Conservation (phyloP, 257 asterid species). For the Solanum corneliomulleri region DNA sequence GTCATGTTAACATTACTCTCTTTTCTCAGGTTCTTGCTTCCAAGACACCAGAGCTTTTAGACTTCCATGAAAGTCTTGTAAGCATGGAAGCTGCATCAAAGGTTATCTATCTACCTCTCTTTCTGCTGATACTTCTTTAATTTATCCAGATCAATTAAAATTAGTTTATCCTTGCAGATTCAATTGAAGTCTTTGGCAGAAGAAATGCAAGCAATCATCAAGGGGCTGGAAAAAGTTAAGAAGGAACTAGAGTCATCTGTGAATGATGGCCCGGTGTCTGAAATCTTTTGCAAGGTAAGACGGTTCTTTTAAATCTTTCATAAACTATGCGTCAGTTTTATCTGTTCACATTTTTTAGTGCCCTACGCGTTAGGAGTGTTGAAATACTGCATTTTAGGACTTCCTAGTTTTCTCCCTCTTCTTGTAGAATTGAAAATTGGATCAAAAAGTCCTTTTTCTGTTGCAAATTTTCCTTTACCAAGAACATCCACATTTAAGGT, state of each 20-base stretch:
- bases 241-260: slow-evolving; percentile 79
- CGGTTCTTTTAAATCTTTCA: slow-evolving; percentile 1
- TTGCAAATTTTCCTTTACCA: not conserved
- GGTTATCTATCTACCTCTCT: slow-evolving; percentile 24
- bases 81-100: slow-evolving; percentile 87
- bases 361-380: not conserved
- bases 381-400: not conserved
- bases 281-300: slow-evolving; percentile 71
- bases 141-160: not conserved
- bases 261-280: slow-evolving; percentile 94
- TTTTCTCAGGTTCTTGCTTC: slow-evolving; percentile 68
- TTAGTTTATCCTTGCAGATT: slow-evolving; percentile 37
- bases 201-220: slow-evolving; percentile 97
- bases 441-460: not conserved
- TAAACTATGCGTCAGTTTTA: not conserved
- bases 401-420: not conserved
- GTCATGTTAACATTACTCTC: slow-evolving; percentile 1
- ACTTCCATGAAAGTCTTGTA: slow-evolving; percentile 64
- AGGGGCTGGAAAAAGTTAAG: slow-evolving; percentile 92
- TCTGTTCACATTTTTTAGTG: not conserved
- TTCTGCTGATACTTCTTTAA: not conserved
- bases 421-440: not conserved
- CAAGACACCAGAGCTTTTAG: slow-evolving; percentile 60
- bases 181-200: slow-evolving; percentile 96
- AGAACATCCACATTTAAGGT: not conserved